Base-by-base conservation (phyloP, 2,329 filamentous ascomycete genomes). In the Cladorrhinum sp. region DNA sequence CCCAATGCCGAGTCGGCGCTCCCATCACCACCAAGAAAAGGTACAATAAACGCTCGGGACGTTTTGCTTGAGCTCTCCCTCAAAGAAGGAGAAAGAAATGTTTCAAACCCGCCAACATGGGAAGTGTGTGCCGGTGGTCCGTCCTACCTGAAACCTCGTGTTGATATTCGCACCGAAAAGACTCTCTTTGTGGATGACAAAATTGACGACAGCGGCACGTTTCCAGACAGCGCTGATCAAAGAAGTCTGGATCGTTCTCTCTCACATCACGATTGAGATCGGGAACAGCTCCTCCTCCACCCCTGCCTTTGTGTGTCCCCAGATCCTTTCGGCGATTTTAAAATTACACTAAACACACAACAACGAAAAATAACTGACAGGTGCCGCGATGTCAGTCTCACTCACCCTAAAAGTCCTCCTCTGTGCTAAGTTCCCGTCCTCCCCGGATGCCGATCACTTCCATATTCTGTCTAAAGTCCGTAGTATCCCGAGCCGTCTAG, bases 31-130 rank as follows among this genome's bases (percentile, higher is more conserved):
- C 26, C 26, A 28, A 9, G 26, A 5, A 28, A 4, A 4, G 26
- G 26, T 28, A 28, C 9, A 42, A 42, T 16, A 8, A 42, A 42
- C n/a, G 36, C 36, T 5, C 36, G 36, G 36, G 5, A 46, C 3
- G 4, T 46, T 18, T 46, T 18, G 36, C n/a, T 46, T 46, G 42
- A 42, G 36, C 36, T 42, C 36, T 42, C 36, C 16, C 10, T 12
- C 16, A 42, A 16, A 46, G 28, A 26, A 23, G 14, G 16, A 20
- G 9, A 30, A 42, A 39, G 23, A 16, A 21, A 55, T 55, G 53
- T 55, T 55, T 55, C 53, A 55, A n/a, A 39, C 53, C 53, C 53
- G 20, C 33, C 53, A 55, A 24, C 52, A 36, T 55, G 52, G 52
- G 52, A 5, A 55, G 9, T 36, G 20, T n/a, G 50, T 52, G 16